A percentile compares a stretch with the other conserved stretches of the same genome.
These are phyloP conservation scores for Saturnispora halmiae DNA, from an alignment of 805 yeast genomes.

Conservation along the genomic window DNA sequence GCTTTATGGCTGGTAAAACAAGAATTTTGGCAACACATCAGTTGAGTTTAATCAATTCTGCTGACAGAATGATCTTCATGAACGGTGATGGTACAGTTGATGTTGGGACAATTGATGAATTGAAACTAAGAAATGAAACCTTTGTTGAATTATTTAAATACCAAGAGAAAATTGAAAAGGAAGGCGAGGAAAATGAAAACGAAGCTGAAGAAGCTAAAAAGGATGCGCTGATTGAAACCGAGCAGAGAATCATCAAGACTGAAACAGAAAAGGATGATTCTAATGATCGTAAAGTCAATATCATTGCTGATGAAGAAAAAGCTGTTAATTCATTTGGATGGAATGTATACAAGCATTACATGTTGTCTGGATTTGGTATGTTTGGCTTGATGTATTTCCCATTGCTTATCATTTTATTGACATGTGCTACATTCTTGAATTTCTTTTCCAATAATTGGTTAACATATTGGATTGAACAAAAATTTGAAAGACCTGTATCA, in stretches of 20 bases:
- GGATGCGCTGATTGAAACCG: constrained; percentile 10
- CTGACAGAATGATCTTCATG: constrained; percentile 62
- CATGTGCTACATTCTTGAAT: constrained; percentile 39
- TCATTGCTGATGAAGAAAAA: constrained; percentile 43
- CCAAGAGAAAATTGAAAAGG: constrained; percentile 20
- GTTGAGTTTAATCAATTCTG: constrained; percentile 56
- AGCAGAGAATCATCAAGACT: constrained; percentile 14
- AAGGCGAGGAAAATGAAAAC: constrained; percentile 14
- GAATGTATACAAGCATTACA: constrained; percentile 41
- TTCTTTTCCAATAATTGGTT: constrained; percentile 69
- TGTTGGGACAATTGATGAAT: constrained; percentile 51
- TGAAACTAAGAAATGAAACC: constrained; percentile 32
- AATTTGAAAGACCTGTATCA: constrained; percentile 41
- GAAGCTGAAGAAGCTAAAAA: constrained; percentile 5
- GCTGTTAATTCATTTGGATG: constrained; percentile 47
- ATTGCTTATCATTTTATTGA: constrained; percentile 18
- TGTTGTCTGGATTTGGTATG: constrained; percentile 47
- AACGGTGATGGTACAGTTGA: constrained; percentile 55
- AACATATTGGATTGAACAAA: constrained; percentile 65
- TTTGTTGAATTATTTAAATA: constrained; percentile 34
- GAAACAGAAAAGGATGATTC: constrained; percentile 5
- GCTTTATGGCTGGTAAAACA: constrained; percentile 47
- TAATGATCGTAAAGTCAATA: constrained; percentile 27
- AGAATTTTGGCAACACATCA: constrained; percentile 80
- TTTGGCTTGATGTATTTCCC: constrained; percentile 28